Evolutionary conservation across 2,329 filamentous ascomycete species (phyloP).

Genomic region (Fusarium sp.): DNA sequence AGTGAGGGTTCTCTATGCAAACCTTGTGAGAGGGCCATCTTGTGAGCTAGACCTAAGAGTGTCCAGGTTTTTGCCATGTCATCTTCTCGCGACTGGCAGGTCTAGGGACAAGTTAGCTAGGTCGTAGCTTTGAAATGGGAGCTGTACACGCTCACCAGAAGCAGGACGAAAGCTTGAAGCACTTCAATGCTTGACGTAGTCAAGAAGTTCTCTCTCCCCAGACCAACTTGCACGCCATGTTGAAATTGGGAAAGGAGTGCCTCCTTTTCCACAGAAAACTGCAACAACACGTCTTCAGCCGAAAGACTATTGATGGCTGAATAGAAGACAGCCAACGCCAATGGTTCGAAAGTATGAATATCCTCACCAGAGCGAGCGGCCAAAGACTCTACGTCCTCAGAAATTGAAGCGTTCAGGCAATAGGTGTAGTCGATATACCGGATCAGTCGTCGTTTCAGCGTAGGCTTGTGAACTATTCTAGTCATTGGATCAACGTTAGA

Average conservation of each 20-base stretch:
- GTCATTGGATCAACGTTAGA: not conserved
- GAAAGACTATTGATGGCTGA: not conserved
- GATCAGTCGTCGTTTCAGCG: not conserved
- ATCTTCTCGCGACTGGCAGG: not conserved
- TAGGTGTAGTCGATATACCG: not conserved
- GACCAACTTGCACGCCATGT: not conserved
- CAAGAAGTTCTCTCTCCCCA: not conserved
- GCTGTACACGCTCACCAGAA: not conserved
- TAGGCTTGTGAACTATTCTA: not conserved
- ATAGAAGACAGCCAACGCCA: not conserved
- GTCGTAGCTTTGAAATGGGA: rapidly evolving
- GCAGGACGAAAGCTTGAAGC: not conserved
- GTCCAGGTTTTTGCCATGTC: not conserved
- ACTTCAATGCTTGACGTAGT: not conserved
- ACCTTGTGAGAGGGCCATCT: not conserved
- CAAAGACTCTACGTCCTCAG: not conserved
- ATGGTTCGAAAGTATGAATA: not conserved
- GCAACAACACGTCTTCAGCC: not conserved
- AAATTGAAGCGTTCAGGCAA: not conserved
- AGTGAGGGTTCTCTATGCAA: not conserved
- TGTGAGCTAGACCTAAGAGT: not conserved
- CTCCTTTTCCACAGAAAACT: not conserved
- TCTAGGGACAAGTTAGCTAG: not conserved
- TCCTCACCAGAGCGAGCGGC: rapidly evolving
- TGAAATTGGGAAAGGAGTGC: not conserved